These are phyloP conservation scores for Phytophthora quininea DNA, from an alignment of 352 stramenopile genomes.

Conservation along the genomic window DNA sequence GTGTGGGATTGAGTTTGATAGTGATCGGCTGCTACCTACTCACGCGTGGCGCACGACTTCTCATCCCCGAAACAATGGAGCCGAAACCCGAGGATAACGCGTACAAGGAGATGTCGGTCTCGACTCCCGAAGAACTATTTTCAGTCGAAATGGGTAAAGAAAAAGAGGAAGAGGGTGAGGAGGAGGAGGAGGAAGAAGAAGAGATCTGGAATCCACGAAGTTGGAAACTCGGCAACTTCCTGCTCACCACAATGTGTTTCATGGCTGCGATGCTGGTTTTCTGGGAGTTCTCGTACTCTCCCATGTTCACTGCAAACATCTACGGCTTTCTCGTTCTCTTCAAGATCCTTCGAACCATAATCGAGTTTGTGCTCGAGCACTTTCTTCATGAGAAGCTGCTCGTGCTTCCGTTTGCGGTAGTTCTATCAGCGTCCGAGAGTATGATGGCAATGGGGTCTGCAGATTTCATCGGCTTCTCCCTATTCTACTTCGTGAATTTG, in stretches of 20 bases:
- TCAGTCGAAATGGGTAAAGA: conserved; percentile 59
- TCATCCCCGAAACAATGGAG: conserved; percentile 89
- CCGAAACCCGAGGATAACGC: conserved; percentile 79
- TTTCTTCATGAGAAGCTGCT: conserved; percentile 93
- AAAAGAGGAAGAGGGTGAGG: not conserved
- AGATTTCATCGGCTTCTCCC: conserved; percentile 96
- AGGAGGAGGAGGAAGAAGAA: conserved; percentile 58
- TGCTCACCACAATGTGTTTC: conserved; percentile 85
- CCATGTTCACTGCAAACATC: conserved; percentile 91
- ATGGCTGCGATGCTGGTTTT: conserved; percentile 90
- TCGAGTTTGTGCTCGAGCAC: conserved; percentile 86
- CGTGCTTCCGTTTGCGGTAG: conserved; percentile 89
- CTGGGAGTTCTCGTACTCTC: conserved; percentile 98
- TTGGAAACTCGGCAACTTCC: conserved; percentile 94
- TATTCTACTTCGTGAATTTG: conserved; percentile 95
- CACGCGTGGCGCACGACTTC: conserved; percentile 58
- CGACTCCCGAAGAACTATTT: conserved; percentile 49
- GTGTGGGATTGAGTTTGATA: conserved; percentile 86
- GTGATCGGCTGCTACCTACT: conserved; percentile 86
- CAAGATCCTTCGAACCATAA: conserved; percentile 84
- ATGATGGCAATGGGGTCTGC: conserved; percentile 95
- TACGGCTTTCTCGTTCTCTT: conserved; percentile 92
- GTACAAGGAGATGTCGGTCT: conserved; percentile 66
- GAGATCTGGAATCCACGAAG: conserved; percentile 81
- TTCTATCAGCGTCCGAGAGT: conserved; percentile 91